These are phyloP conservation scores for Aspergillus hancockii DNA, from an alignment of 495 filamentous ascomycete species.

Conservation along the genomic window DNA sequence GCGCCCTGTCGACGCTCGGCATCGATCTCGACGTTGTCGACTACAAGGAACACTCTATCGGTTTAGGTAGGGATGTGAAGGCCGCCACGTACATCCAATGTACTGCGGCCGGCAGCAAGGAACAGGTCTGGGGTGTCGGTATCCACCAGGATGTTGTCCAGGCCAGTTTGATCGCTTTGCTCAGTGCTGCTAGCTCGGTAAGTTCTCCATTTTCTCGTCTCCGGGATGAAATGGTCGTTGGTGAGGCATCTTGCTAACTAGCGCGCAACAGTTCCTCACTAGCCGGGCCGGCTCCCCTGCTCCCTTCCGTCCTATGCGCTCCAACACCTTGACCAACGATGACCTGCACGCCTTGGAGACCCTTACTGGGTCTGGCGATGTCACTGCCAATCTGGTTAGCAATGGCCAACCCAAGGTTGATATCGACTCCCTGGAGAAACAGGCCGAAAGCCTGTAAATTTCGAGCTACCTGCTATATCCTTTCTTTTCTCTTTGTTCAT, in stretches of 20 bases:
- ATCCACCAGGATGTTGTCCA: slow-evolving; percentile 95
- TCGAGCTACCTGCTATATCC: background rate
- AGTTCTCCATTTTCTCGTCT: slow-evolving; percentile 34
- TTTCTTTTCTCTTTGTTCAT: background rate
- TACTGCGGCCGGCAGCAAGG: slow-evolving; percentile 63
- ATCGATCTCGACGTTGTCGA: slow-evolving; percentile 90
- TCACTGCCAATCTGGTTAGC: slow-evolving; percentile 13
- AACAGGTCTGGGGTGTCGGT: slow-evolving; percentile 90
- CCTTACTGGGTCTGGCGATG: slow-evolving; percentile 29
- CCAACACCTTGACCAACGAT: slow-evolving; percentile 46
- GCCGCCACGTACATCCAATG: slow-evolving; percentile 95
- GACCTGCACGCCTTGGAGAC: slow-evolving; percentile 48
- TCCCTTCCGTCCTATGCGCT: slow-evolving; percentile 49
- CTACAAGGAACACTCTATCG: slow-evolving; percentile 96
- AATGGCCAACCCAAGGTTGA: slow-evolving; percentile 32
- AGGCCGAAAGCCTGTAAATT: slow-evolving; percentile 36
- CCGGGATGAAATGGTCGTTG: background rate
- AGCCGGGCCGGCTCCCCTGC: slow-evolving; percentile 47
- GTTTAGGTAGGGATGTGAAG: slow-evolving; percentile 75
- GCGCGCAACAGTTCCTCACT: slow-evolving; percentile 41
- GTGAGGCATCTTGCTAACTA: slow-evolving; percentile 17
- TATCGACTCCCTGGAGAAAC: slow-evolving; percentile 37
- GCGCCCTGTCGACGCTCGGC: slow-evolving; percentile 77
- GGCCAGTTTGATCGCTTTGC: slow-evolving; percentile 83
- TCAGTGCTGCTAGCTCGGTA: slow-evolving; percentile 88